Evolutionary conservation across 768 basidiomycete species (phyloP).

Genomic region (Kwoniella heveanensis): DNA sequence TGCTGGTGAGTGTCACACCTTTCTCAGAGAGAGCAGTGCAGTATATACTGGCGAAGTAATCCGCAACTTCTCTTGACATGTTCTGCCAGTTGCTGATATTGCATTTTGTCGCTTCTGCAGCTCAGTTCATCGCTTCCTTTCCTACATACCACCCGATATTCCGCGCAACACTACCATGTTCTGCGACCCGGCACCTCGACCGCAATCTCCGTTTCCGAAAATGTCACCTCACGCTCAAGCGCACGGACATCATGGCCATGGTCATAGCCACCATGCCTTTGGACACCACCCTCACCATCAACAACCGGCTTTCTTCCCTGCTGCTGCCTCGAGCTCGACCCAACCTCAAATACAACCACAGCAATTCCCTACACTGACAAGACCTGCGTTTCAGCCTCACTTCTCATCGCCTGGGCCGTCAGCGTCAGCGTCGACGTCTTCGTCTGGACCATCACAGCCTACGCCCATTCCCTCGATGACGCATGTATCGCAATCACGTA

Average conservation of each 20-base stretch:
- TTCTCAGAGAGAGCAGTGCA: no score
- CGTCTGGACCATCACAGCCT: conserved; percentile 9
- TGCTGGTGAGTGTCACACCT: no score
- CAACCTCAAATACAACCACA: no score
- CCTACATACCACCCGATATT: not conserved
- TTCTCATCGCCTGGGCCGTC: not conserved
- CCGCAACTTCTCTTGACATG: no score
- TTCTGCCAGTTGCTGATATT: no score
- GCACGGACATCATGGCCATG: not conserved
- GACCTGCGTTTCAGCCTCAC: conserved; percentile 5
- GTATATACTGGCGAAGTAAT: no score
- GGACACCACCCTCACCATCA: not conserved
- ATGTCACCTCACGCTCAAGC: conserved; percentile 11
- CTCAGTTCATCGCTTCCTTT: not conserved
- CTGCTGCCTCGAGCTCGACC: not conserved
- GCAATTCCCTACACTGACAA: not conserved
- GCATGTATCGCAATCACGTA: no score
- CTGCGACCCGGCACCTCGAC: conserved; percentile 14
- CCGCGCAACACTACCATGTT: conserved; percentile 4
- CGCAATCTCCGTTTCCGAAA: conserved; percentile 10
- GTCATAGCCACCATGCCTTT: not conserved
- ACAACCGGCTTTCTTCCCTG: not conserved
- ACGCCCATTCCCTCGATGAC: conserved; percentile 13
- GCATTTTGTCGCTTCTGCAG: not conserved
- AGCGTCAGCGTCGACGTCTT: not conserved